Base-by-base conservation (phyloP, 179 eudicot genomes). In the Heliamphora ciliata region DNA sequence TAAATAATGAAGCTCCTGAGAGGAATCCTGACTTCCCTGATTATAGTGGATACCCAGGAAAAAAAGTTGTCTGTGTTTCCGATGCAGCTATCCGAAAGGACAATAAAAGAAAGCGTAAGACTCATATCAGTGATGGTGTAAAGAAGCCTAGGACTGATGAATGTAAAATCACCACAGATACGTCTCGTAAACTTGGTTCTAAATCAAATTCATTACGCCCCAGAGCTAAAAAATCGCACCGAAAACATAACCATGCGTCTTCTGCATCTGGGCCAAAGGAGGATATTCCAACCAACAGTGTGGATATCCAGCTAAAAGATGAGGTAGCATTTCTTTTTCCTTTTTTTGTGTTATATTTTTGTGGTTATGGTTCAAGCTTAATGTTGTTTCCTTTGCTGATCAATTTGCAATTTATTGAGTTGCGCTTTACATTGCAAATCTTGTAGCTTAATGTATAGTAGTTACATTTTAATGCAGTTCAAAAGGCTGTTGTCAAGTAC, bases 91-190 rank as follows among this genome's bases (percentile, higher is more conserved):
- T 78, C 44, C 82, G 54, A 31, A 81, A 84, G 65, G 78, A 83
- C 72, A 88, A 82, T 79, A 92, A 93, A 87, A 89, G 91, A 71
- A 91, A 90, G 68, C 85, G 63, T 54, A 91, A 89, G 80, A 81
- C 60, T 73, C 75, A 63, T 78, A 79, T 78, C 48, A 79, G 83
- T 79, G 83, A 82, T 74, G 74, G 51, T 80, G 74, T 86, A 79
- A 92, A 89, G 86, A 91, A 86, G 84, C 68, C 67, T 52, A 90
- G 76, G 80, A 78, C 80, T 56, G 86, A 82, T 14, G 83, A 82
- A 73, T 86, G 79, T 70, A 90, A 87, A 77, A 21, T 82, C 85
- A 79, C 70, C 60, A 85, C 54, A 56, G 79, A 61, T 54, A 61
- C 81, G 54, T 80, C 86, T 79, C 76, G 76, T 47, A 89, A 86